These are phyloP conservation scores for Castanea mollissima DNA, from an alignment of 306 rosid species.

Conservation along the genomic window DNA sequence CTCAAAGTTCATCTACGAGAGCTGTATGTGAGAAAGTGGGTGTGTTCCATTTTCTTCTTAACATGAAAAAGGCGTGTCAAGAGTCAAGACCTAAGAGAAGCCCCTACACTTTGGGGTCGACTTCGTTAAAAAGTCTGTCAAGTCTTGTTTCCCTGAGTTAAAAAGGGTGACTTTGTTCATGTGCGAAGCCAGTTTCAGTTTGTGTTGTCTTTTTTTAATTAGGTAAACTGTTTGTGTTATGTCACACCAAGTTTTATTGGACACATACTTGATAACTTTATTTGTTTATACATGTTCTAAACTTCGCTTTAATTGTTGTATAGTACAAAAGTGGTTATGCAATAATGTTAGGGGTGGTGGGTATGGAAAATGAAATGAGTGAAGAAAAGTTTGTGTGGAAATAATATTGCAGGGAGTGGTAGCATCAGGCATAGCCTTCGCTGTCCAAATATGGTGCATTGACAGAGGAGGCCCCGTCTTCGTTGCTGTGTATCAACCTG, in stretches of 20 bases:
- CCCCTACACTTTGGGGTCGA: not conserved
- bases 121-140: not conserved
- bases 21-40: not conserved
- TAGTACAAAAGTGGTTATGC: constrained; percentile 26
- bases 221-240: not conserved
- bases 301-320: constrained; percentile 27
- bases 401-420: constrained; percentile 76
- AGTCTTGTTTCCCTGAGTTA: not conserved
- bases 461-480: constrained; percentile 99
- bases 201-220: too few species aligned
- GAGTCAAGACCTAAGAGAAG: not conserved
- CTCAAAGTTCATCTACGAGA: not conserved
- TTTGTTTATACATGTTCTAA: not conserved
- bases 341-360: constrained; percentile 30
- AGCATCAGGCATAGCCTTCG: constrained; percentile 98
- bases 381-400: not conserved
- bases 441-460: constrained; percentile 99
- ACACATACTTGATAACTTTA: constrained; percentile 1
- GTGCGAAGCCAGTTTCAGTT: not conserved
- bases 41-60: not conserved
- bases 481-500: constrained; percentile 97
- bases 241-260: not conserved
- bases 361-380: constrained; percentile 10
- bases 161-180: constrained; percentile 17
- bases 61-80: not conserved